phyloP scores from a whole-genome alignment of 2,329 filamentous ascomycete species.

The Raffaelea deltoideospora region DNA sequence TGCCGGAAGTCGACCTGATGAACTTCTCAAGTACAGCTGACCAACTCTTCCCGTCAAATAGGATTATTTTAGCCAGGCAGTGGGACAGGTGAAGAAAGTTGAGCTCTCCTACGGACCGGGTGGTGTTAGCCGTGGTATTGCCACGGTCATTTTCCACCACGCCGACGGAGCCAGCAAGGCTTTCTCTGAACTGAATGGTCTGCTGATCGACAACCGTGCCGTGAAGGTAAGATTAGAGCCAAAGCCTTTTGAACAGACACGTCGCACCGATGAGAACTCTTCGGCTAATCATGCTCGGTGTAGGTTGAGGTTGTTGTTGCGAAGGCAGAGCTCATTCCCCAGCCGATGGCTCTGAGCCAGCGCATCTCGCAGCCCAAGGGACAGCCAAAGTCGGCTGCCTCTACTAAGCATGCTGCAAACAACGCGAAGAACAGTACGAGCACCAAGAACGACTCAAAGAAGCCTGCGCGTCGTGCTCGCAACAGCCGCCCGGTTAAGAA shows the following conservation, averaged over 20 bases:
- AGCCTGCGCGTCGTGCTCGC: constrained; percentile 34
- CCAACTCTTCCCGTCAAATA: constrained; percentile 51
- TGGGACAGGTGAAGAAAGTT: constrained; percentile 82
- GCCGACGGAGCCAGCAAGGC: constrained; percentile 73
- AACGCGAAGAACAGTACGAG: constrained; percentile 26
- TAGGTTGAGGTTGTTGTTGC: constrained; percentile 86
- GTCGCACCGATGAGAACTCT: background rate
- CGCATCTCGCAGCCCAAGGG: constrained; percentile 58
- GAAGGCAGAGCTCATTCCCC: constrained; percentile 50
- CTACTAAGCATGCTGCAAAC: constrained; percentile 47
- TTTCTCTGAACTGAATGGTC: constrained; percentile 68
- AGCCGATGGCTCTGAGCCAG: constrained; percentile 61
- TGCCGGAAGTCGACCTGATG: constrained; percentile 18
- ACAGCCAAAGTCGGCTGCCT: constrained; percentile 70
- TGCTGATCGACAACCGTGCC: constrained; percentile 76
- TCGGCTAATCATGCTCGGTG: background rate
- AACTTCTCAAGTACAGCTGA: constrained; percentile 45
- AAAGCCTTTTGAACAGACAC: background rate
- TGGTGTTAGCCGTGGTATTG: constrained; percentile 81
- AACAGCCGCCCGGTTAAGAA: constrained; percentile 61
- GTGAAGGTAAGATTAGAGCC: constrained; percentile 61
- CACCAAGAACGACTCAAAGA: constrained; percentile 34
- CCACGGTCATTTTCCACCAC: constrained; percentile 74
- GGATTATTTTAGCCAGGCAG: constrained; percentile 87
- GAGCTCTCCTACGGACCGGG: constrained; percentile 87